These are phyloP conservation scores for Dothistroma septosporum DNA, from an alignment of 2,329 filamentous ascomycete genomes.

Conservation along the genomic window DNA sequence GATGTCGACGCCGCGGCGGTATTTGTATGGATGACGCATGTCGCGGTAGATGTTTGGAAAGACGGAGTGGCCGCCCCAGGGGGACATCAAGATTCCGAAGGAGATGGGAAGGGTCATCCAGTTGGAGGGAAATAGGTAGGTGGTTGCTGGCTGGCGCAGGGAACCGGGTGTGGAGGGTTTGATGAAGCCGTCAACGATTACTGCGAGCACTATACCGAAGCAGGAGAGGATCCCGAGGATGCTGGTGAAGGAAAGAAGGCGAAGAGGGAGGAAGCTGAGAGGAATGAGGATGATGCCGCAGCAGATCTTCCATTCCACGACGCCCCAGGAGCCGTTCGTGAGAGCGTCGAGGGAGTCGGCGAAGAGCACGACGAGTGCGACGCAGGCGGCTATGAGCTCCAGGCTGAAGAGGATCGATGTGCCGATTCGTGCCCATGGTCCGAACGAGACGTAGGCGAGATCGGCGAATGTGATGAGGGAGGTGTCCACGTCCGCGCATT, in stretches of 20 bases:
- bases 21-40: constrained; percentile 80
- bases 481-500: constrained; percentile 80
- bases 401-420: constrained; percentile 84
- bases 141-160: constrained; percentile 71
- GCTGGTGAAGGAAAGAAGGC: constrained; percentile 82
- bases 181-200: constrained; percentile 79
- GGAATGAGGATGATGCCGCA: constrained; percentile 75
- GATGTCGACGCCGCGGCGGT: constrained; percentile 66
- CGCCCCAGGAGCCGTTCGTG: constrained; percentile 61
- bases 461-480: constrained; percentile 92
- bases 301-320: constrained; percentile 77
- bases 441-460: constrained; percentile 85
- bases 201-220: constrained; percentile 78
- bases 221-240: constrained; percentile 89
- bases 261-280: constrained; percentile 77
- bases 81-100: constrained; percentile 84
- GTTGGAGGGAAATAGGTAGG: constrained; percentile 77
- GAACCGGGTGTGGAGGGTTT: constrained; percentile 79
- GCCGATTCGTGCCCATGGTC: constrained; percentile 71
- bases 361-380: constrained; percentile 88
- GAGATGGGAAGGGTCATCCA: constrained; percentile 85
- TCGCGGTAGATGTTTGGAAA: constrained; percentile 84
- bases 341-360: constrained; percentile 83
- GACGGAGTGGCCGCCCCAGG: constrained; percentile 66
- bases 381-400: constrained; percentile 81